Evolutionary conservation across 176 grass and related monocot species (phyloP).

Genomic region (Elymus sibiricus): DNA sequence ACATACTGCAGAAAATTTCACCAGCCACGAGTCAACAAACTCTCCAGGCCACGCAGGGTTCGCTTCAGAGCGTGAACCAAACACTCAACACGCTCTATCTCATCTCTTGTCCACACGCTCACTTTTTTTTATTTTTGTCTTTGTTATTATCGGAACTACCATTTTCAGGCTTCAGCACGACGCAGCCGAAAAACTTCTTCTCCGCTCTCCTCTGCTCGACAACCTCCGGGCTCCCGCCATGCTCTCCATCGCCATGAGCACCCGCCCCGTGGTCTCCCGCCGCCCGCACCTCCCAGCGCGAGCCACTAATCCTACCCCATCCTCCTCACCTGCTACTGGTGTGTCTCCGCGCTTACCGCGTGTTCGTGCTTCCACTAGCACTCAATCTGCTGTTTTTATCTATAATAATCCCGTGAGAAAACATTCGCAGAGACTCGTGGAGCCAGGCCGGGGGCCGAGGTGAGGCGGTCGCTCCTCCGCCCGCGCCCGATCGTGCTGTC

Average conservation of each 20-base stretch:
- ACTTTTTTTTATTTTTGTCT: background rate
- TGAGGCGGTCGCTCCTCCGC: background rate
- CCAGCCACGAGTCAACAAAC: no score
- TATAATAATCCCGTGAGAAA: background rate
- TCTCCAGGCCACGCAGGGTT: no score
- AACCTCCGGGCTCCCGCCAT: background rate
- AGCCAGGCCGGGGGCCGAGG: background rate
- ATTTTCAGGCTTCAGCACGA: background rate
- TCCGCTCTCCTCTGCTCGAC: background rate
- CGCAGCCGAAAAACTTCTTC: background rate
- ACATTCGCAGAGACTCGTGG: background rate
- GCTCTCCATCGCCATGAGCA: slow-evolving; percentile 32
- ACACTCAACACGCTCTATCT: background rate
- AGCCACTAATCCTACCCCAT: background rate
- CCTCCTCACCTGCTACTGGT: background rate
- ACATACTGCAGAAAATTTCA: no score
- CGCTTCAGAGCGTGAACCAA: background rate
- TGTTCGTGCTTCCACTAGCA: background rate
- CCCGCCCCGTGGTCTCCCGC: slow-evolving; percentile 6
- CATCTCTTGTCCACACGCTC: background rate
- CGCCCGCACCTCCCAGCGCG: background rate
- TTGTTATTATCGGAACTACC: background rate
- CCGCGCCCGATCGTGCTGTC: background rate
- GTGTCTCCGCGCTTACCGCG: background rate
- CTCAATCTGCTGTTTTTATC: background rate